These are phyloP conservation scores for Suillus clintonianus DNA, from an alignment of 768 basidiomycete genomes.

Conservation along the genomic window DNA sequence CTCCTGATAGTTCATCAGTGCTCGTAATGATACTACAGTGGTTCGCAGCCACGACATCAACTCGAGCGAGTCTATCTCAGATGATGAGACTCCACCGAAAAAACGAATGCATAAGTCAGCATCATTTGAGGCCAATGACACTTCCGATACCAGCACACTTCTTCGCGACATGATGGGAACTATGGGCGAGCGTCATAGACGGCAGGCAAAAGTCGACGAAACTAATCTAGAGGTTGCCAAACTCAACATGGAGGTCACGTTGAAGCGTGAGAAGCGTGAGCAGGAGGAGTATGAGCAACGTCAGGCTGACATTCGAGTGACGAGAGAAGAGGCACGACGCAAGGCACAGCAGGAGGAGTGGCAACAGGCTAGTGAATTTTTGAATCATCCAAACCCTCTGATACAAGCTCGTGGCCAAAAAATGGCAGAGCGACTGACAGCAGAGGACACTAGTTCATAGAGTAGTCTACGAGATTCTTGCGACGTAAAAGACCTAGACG, in stretches of 20 bases:
- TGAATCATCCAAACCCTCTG: neutral
- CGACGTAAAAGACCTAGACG: conserved; percentile 13
- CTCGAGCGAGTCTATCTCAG: neutral
- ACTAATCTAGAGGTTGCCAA: neutral
- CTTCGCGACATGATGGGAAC: neutral
- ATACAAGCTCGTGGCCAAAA: neutral
- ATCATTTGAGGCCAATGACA: neutral
- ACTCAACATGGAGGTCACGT: no score
- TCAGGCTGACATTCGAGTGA: neutral
- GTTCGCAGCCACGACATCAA: neutral
- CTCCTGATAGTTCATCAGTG: neutral
- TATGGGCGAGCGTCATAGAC: neutral
- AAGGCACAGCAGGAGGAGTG: neutral
- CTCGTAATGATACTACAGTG: neutral
- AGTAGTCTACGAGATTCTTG: conserved; percentile 14
- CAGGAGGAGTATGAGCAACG: neutral
- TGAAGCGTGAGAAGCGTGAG: neutral
- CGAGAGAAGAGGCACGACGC: neutral
- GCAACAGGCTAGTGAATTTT: neutral
- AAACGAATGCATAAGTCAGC: neutral
- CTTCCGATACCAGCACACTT: neutral
- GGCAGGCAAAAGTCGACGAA: neutral
- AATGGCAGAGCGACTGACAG: neutral
- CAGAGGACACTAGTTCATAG: neutral
- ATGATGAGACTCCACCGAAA: neutral